Conservation (phyloP, 495 filamentous ascomycete genomes). For the Penicillium silybi region DNA sequence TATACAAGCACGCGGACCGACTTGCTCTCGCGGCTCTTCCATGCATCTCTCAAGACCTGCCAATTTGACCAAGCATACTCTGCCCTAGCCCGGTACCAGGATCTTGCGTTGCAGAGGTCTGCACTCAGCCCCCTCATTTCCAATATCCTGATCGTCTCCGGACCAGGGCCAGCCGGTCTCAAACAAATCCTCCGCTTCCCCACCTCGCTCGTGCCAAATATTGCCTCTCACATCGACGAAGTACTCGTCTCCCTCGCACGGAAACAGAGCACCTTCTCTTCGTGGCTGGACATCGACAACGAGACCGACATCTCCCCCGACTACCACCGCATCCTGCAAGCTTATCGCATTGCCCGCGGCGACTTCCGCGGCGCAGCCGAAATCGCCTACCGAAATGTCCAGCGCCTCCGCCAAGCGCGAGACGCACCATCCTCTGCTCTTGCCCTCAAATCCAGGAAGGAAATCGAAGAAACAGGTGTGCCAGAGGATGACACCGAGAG, state of each 20-base stretch:
- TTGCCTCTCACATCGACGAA: constrained; percentile 74
- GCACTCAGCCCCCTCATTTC: constrained; percentile 66
- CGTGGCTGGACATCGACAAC: constrained; percentile 31
- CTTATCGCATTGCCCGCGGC: constrained; percentile 76
- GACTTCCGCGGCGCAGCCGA: constrained; percentile 88
- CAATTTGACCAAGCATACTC: constrained; percentile 80
- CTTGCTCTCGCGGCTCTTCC: constrained; percentile 78
- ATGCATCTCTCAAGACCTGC: constrained; percentile 67
- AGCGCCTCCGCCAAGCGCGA: constrained; percentile 52
- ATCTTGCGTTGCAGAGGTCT: constrained; percentile 59
- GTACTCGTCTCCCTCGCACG: constrained; percentile 55
- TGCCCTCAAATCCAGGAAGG: constrained; percentile 29
- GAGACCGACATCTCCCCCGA: constrained; percentile 33
- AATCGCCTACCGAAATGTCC: constrained; percentile 63
- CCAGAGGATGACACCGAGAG: constrained; percentile 53
- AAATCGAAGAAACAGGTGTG: constrained; percentile 48
- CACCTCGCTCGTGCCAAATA: constrained; percentile 56
- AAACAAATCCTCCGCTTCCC: constrained; percentile 69
- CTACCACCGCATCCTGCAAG: constrained; percentile 80
- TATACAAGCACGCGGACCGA: constrained; percentile 49
- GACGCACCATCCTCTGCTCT: constrained; percentile 44
- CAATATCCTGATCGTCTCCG: constrained; percentile 63
- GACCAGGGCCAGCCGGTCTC: constrained; percentile 45
- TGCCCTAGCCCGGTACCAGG: constrained; percentile 66
- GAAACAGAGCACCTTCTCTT: constrained; percentile 35